These are phyloP conservation scores for Schizonepeta tenuifolia DNA, from an alignment of 257 asterid species.

Conservation along the genomic window DNA sequence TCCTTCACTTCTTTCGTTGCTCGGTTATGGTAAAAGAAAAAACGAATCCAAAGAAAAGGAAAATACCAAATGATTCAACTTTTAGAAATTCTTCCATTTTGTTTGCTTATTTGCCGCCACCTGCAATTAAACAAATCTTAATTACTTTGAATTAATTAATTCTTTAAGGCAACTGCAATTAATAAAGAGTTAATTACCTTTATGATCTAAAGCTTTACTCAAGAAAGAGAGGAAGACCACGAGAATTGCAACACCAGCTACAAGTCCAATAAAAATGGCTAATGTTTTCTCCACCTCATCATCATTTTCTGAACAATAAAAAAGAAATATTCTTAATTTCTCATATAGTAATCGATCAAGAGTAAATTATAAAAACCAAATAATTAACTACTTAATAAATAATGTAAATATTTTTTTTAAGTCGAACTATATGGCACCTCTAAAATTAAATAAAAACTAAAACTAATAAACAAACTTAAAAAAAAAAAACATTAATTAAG, in stretches of 20 bases:
- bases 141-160: background rate
- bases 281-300: slow-evolving; percentile 73
- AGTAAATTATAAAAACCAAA: background rate
- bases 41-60: slow-evolving; percentile 28
- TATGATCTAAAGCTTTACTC: slow-evolving; percentile 54
- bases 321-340: background rate
- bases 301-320: slow-evolving; percentile 41
- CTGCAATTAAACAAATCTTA: slow-evolving; percentile 30
- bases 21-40: slow-evolving; percentile 4
- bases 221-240: slow-evolving; percentile 74
- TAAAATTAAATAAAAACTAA: no score
- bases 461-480: no score
- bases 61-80: slow-evolving; percentile 26
- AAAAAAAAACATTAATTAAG: no score
- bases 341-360: background rate
- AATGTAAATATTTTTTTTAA: background rate
- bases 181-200: slow-evolving; percentile 43
- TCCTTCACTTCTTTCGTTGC: slow-evolving; percentile 29
- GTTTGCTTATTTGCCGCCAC: slow-evolving; percentile 41
- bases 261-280: slow-evolving; percentile 83
- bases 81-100: slow-evolving; percentile 16
- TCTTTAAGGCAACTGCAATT: background rate
- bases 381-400: background rate
- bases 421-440: no score
- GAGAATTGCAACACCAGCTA: slow-evolving; percentile 78